Percentiles rank a stretch among this genome's conserved stretches.
Conservation (phyloP, 768 basidiomycete species). For the Suillus bovinus region DNA sequence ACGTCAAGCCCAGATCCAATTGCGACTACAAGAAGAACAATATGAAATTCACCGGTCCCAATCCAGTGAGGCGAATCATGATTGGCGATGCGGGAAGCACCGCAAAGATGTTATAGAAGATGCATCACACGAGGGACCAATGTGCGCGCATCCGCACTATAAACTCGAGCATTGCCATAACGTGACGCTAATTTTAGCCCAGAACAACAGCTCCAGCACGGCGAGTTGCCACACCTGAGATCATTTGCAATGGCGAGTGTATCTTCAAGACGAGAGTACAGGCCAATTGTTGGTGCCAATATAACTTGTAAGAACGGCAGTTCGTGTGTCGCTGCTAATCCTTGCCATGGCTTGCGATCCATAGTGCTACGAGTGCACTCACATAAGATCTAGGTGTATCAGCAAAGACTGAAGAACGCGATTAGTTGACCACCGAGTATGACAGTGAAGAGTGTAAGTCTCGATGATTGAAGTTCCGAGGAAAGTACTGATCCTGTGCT, state of each 20-base stretch:
- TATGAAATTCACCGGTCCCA: neutral
- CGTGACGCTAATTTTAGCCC: slow-evolving; percentile 28
- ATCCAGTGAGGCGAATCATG: neutral
- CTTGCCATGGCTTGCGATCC: slow-evolving; percentile 32
- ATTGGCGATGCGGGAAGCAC: slow-evolving; percentile 40
- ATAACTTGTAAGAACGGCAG: slow-evolving; percentile 43
- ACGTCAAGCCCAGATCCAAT: neutral
- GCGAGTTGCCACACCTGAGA: slow-evolving; percentile 38
- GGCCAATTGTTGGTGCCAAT: slow-evolving; percentile 56
- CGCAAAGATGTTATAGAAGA: slow-evolving; percentile 46
- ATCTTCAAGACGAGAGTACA: slow-evolving; percentile 53
- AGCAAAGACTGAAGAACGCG: slow-evolving; percentile 37
- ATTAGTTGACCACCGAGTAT: neutral
- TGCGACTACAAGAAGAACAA: neutral
- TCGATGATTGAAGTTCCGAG: neutral
- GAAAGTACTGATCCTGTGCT: slow-evolving; percentile 28
- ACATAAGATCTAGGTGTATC: slow-evolving; percentile 49
- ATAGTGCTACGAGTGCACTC: slow-evolving; percentile 32
- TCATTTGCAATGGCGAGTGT: slow-evolving; percentile 37
- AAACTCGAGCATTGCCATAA: slow-evolving; percentile 41
- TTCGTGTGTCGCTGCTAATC: slow-evolving; percentile 49
- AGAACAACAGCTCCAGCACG: slow-evolving; percentile 48
- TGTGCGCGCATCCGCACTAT: slow-evolving; percentile 37
- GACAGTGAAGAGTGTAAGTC: neutral
- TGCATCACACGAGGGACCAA: slow-evolving; percentile 38